phyloP scores from a whole-genome alignment of 2,329 filamentous ascomycete species.

The Fusarium sp. region DNA sequence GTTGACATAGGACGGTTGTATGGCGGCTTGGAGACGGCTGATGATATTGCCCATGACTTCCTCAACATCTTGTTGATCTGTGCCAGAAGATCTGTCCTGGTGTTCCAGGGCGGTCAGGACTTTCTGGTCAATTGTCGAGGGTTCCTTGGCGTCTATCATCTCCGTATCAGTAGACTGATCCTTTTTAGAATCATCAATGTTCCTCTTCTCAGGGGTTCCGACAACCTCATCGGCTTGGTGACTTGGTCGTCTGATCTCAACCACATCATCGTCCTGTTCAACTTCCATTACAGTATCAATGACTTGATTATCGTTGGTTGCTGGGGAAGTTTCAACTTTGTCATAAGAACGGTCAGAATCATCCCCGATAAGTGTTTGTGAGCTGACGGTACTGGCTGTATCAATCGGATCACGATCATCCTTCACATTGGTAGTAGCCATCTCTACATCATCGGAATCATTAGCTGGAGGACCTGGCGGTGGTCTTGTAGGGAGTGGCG shows the following conservation, averaged over 20 bases:
- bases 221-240: background rate
- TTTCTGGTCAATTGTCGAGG: conserved; percentile 58
- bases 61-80: conserved; percentile 91
- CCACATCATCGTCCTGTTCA: conserved; percentile 26
- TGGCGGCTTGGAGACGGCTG: conserved; percentile 89
- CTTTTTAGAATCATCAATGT: background rate
- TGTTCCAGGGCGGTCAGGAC: conserved; percentile 60
- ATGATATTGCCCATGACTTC: conserved; percentile 95
- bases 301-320: conserved; percentile 39
- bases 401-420: conserved; percentile 51
- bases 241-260: conserved; percentile 12
- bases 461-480: conserved; percentile 54
- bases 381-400: conserved; percentile 61
- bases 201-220: conserved; percentile 15
- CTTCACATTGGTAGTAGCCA: conserved; percentile 51
- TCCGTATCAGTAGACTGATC: conserved; percentile 37
- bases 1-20: conserved; percentile 75
- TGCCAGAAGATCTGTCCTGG: conserved; percentile 62
- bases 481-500: conserved; percentile 64
- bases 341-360: conserved; percentile 53
- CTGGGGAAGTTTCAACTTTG: conserved; percentile 46
- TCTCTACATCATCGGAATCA: conserved; percentile 50
- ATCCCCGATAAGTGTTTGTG: conserved; percentile 64
- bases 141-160: conserved; percentile 50
- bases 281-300: conserved; percentile 43